Evolutionary conservation across 2,329 filamentous ascomycete species (phyloP).

Genomic region (Exophiala sideris): DNA sequence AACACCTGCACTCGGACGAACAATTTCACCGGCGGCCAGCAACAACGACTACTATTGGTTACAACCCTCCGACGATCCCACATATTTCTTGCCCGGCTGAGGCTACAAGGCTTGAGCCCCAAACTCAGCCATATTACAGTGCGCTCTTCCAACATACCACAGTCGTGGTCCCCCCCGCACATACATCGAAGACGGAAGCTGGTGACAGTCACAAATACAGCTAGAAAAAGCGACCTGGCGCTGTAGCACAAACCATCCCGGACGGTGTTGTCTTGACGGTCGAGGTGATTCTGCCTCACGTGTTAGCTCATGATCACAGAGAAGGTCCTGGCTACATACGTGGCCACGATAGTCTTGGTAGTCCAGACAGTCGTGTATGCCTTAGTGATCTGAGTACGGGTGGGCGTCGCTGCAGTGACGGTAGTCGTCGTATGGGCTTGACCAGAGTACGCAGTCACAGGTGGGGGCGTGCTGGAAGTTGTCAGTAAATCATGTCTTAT

Average conservation of each 20-base stretch:
- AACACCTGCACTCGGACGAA: background rate
- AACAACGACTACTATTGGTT: background rate
- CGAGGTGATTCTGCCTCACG: constrained; percentile 14
- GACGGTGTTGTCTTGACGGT: constrained; percentile 18
- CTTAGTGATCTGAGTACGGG: constrained; percentile 15
- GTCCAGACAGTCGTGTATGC: constrained; percentile 16
- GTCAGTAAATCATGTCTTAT: background rate
- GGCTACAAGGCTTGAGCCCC: background rate
- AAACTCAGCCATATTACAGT: background rate
- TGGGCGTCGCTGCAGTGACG: constrained; percentile 21
- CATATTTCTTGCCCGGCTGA: background rate
- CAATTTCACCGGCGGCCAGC: background rate
- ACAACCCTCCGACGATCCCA: background rate
- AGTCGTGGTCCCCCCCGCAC: background rate
- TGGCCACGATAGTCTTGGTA: constrained; percentile 21
- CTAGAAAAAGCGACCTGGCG: background rate
- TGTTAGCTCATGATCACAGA: constrained; percentile 1
- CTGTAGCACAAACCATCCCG: constrained; percentile 18
- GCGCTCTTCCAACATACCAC: background rate
- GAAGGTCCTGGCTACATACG: constrained; percentile 7
- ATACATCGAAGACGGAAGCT: background rate
- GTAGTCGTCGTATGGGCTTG: constrained; percentile 19
- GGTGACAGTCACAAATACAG: background rate
- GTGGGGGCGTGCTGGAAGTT: constrained; percentile 15
- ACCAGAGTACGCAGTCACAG: constrained; percentile 23